Evolutionary conservation across 768 basidiomycete genomes (phyloP).

Genomic region (Coprinopsis strossmayeri): DNA sequence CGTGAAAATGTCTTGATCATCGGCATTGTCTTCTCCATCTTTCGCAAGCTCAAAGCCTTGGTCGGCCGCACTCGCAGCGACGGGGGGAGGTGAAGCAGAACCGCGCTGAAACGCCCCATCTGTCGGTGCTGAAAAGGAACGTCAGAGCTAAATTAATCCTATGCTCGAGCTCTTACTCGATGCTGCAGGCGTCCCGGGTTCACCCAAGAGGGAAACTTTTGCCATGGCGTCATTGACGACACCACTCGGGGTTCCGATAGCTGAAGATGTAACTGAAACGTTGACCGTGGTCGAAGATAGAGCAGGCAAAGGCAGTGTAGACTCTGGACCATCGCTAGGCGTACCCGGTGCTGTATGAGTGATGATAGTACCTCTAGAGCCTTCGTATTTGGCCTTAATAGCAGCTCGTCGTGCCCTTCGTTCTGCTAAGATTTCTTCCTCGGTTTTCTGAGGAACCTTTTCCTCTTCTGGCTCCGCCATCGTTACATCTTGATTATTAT

Average conservation of each 20-base stretch:
- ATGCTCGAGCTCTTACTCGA: not conserved
- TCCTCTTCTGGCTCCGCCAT: conserved; percentile 49
- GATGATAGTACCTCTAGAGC: conserved; percentile 34
- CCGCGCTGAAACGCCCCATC: not conserved
- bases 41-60: conserved; percentile 45
- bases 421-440: conserved; percentile 61
- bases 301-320: not conserved
- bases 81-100: not conserved
- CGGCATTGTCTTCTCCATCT: conserved; percentile 45
- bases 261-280: too few relatives aligned
- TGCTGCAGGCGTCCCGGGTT: not conserved
- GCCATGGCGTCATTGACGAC: conserved; percentile 2
- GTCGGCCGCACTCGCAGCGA: not conserved
- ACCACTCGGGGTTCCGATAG: not conserved
- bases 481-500: conserved; percentile 27
- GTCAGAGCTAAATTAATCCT: not conserved
- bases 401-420: conserved; percentile 69
- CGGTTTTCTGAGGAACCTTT: conserved; percentile 35
- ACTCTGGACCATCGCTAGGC: not conserved
- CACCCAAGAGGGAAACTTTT: not conserved
- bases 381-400: conserved; percentile 72
- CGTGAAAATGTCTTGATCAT: conserved; percentile 25
- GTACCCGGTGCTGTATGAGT: not conserved
- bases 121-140: not conserved
- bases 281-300: not conserved